These are phyloP conservation scores for Monosporascus sp. DNA, from an alignment of 2,329 filamentous ascomycete genomes.

Conservation along the genomic window DNA sequence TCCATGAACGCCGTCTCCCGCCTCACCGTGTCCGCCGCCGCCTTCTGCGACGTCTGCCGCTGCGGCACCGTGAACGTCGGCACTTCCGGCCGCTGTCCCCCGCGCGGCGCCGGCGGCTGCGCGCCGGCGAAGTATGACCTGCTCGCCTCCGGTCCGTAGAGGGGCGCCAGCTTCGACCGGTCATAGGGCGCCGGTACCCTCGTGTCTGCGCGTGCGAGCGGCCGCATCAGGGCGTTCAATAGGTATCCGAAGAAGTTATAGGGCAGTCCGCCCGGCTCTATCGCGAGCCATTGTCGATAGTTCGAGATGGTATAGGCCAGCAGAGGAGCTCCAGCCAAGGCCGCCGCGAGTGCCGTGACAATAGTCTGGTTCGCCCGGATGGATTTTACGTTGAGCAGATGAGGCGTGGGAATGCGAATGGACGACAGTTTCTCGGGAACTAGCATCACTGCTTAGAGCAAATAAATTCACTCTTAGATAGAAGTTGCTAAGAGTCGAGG, in stretches of 20 bases:
- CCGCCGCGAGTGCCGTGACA: neutral
- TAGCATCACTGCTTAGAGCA: too few relatives aligned
- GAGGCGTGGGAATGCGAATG: neutral
- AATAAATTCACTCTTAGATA: too few relatives aligned
- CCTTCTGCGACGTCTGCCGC: slow-evolving; percentile 28
- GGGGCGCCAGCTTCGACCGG: slow-evolving; percentile 8
- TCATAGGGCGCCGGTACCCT: slow-evolving; percentile 22
- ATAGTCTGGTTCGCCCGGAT: neutral
- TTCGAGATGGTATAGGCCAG: slow-evolving; percentile 20
- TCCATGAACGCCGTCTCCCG: slow-evolving; percentile 22
- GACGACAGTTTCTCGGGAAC: too few relatives aligned
- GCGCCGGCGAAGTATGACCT: slow-evolving; percentile 14
- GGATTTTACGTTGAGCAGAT: neutral
- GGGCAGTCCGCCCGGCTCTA: slow-evolving; percentile 39
- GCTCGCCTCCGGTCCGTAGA: slow-evolving; percentile 21
- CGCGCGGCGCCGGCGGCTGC: slow-evolving; percentile 10
- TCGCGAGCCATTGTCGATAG: slow-evolving; percentile 35
- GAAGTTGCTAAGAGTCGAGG: too few relatives aligned
- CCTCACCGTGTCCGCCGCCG: slow-evolving; percentile 4
- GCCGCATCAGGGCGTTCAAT: slow-evolving; percentile 26
- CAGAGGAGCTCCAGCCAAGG: slow-evolving; percentile 4
- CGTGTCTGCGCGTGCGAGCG: slow-evolving; percentile 28
- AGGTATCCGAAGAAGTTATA: slow-evolving; percentile 37
- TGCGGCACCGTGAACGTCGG: slow-evolving; percentile 32
- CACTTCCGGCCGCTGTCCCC: slow-evolving; percentile 24